Percentiles rank a stretch among this genome's conserved stretches.
Evolutionary conservation across 768 basidiomycete genomes (phyloP).

Genomic region (Tubosaeta sp.): DNA sequence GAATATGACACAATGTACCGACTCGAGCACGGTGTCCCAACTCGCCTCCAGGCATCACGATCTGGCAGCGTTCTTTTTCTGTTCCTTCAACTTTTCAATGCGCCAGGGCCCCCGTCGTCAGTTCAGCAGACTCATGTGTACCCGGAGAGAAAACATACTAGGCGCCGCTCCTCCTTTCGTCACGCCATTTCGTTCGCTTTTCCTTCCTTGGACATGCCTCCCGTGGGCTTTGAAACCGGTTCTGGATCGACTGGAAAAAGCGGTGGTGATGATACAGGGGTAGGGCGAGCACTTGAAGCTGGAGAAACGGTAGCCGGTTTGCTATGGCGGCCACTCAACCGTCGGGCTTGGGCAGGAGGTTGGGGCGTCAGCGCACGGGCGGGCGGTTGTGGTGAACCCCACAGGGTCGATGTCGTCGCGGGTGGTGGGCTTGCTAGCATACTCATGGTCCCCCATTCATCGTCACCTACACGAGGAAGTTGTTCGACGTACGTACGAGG

Average conservation of each 20-base stretch:
- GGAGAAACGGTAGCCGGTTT: constrained; percentile 10
- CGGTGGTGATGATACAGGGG: constrained; percentile 24
- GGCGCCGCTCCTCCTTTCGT: constrained; percentile 87
- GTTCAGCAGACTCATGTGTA: not conserved
- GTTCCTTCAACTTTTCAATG: constrained; percentile 76
- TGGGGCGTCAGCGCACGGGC: constrained; percentile 22
- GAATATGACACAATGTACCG: too few species aligned
- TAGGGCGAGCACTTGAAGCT: constrained; percentile 17
- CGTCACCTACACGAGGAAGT: constrained; percentile 1
- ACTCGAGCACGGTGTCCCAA: not conserved
- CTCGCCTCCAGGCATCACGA: not conserved
- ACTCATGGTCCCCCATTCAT: constrained; percentile 23
- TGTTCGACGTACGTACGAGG: not conserved
- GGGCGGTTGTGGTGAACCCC: constrained; percentile 17
- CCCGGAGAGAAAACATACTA: constrained; percentile 45
- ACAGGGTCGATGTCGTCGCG: constrained; percentile 4
- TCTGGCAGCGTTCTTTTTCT: constrained; percentile 52
- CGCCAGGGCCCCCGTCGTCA: constrained; percentile 40
- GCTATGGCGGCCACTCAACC: not conserved
- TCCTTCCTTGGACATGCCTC: constrained; percentile 77
- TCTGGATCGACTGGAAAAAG: constrained; percentile 10
- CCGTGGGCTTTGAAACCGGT: constrained; percentile 29
- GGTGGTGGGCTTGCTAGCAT: not conserved
- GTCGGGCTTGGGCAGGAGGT: constrained; percentile 7
- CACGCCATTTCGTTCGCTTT: constrained; percentile 90